Evolutionary conservation across 768 basidiomycete species (phyloP).

Genomic region (Amyloporia xantha): DNA sequence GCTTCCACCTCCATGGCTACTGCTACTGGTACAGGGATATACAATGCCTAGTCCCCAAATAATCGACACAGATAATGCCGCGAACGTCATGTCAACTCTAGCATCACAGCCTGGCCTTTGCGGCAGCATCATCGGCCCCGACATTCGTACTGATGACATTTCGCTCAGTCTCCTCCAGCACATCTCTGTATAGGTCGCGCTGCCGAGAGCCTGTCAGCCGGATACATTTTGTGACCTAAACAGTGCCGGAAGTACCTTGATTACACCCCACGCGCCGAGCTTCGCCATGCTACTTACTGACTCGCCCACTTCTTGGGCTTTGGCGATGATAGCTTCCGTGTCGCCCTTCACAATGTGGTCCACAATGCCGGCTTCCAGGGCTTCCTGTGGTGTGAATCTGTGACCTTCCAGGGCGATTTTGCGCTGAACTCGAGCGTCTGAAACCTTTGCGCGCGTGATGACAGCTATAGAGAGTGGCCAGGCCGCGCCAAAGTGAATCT

Average conservation of each 20-base stretch:
- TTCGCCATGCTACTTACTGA: conserved; percentile 43
- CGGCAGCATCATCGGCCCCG: conserved; percentile 42
- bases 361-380: conserved; percentile 56
- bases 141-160: conserved; percentile 31
- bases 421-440: conserved; percentile 50
- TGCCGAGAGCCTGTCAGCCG: conserved; percentile 19
- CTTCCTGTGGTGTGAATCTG: conserved; percentile 69
- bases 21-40: no score
- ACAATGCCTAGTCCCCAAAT: no score
- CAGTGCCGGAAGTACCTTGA: conserved; percentile 43
- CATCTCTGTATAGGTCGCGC: conserved; percentile 51
- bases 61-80: no score
- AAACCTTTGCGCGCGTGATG: conserved; percentile 58
- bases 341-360: conserved; percentile 60
- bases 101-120: conserved; percentile 38
- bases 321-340: conserved; percentile 53
- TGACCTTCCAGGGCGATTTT: conserved; percentile 78
- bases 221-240: background rate
- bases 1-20: no score
- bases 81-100: no score
- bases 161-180: conserved; percentile 33
- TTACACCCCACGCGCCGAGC: conserved; percentile 64
- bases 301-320: conserved; percentile 59
- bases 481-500: conserved; percentile 79
- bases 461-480: conserved; percentile 70